Conservation (phyloP, 805 yeast species). For the Brettanomyces naardenensis region DNA sequence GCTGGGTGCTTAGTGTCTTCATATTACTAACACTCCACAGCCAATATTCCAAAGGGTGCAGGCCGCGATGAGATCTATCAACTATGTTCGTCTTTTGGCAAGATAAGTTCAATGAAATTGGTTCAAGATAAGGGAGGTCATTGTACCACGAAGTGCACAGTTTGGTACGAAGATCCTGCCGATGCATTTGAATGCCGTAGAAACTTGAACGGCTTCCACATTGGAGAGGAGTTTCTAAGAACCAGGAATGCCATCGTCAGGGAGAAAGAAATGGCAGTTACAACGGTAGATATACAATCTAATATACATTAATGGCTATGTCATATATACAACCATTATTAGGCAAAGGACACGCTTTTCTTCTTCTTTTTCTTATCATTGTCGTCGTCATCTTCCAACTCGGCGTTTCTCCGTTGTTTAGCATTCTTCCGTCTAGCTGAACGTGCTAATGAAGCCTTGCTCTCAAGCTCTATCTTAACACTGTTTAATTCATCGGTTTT, state of each 20-base stretch:
- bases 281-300: neutral
- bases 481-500: constrained; percentile 64
- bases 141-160: neutral
- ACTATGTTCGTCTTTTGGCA: constrained; percentile 15
- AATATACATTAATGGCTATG: neutral
- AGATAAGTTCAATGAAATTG: constrained; percentile 4
- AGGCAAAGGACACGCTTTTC: constrained; percentile 46
- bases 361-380: constrained; percentile 17
- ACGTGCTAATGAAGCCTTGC: constrained; percentile 65
- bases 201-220: constrained; percentile 18
- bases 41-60: no score
- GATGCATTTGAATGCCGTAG: constrained; percentile 15
- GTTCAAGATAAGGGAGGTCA: constrained; percentile 6
- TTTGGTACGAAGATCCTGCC: constrained; percentile 5
- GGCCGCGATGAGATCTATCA: no score
- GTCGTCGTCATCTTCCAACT: constrained; percentile 10
- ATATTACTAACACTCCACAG: no score
- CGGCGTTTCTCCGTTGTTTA: constrained; percentile 21
- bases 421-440: constrained; percentile 54
- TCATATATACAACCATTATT: neutral
- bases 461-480: constrained; percentile 70
- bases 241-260: no score
- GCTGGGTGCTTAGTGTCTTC: no score
- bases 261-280: no score
- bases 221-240: constrained; percentile 7